Conservation (phyloP, 768 basidiomycete species). For the Suillus tomentosus region DNA sequence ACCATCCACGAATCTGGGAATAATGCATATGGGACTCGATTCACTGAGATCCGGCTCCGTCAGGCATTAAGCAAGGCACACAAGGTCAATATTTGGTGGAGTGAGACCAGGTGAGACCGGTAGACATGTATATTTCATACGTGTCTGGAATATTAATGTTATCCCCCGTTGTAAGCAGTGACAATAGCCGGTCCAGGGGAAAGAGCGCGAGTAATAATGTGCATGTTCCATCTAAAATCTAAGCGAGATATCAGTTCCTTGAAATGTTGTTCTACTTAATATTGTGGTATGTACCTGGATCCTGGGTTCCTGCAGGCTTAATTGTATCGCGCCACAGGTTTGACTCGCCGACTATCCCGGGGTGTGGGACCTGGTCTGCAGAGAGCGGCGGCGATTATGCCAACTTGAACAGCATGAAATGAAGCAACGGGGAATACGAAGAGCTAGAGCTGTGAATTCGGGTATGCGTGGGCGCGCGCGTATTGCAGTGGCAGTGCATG, state of each 20-base stretch:
- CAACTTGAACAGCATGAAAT: background rate
- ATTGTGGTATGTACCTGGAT: background rate
- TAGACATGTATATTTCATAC: background rate
- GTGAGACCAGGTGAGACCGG: background rate
- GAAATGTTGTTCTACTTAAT: background rate
- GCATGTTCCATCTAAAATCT: background rate
- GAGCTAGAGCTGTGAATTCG: background rate
- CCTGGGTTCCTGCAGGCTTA: slow-evolving; percentile 1
- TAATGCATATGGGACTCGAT: background rate
- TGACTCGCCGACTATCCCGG: background rate
- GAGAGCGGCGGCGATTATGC: background rate
- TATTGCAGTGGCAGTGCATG: background rate
- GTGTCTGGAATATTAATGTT: background rate
- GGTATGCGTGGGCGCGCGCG: background rate
- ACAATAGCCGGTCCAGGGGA: no score
- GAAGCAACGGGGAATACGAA: background rate
- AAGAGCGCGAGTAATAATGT: no score
- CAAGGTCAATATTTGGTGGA: background rate
- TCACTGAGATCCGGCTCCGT: background rate
- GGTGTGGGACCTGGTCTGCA: no score
- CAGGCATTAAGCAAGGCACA: background rate
- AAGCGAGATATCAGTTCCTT: background rate
- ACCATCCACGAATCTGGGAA: background rate
- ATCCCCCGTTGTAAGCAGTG: no score
- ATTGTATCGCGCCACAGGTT: background rate